Evolutionary conservation across 805 yeast genomes (phyloP).

Genomic region (Grigorovia jiainica): DNA sequence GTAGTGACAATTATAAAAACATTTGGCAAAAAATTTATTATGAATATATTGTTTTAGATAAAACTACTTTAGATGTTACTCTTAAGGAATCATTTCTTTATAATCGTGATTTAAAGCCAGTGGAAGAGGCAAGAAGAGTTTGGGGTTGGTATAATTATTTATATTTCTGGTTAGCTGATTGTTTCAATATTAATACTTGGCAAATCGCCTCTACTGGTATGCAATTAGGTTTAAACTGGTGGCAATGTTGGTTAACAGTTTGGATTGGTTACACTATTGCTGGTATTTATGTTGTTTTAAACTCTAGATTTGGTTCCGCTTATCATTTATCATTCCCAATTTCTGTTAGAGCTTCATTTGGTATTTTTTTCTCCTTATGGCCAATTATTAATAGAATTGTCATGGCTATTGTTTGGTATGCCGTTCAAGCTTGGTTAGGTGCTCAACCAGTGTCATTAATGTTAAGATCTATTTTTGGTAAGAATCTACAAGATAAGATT

Average conservation of each 20-base stretch:
- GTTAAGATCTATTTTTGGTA: constrained; percentile 70
- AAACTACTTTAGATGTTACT: constrained; percentile 26
- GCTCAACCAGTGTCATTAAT: constrained; percentile 77
- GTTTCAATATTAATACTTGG: constrained; percentile 87
- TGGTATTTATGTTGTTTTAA: constrained; percentile 56
- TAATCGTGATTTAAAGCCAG: constrained; percentile 74
- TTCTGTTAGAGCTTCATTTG: constrained; percentile 72
- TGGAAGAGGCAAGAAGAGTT: constrained; percentile 58
- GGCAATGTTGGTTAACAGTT: constrained; percentile 85
- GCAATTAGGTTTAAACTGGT: constrained; percentile 73
- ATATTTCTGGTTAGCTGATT: constrained; percentile 81
- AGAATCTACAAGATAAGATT: constrained; percentile 50
- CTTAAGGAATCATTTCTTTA: constrained; percentile 40
- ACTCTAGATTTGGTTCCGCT: constrained; percentile 71
- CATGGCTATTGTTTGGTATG: constrained; percentile 84
- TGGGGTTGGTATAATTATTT: constrained; percentile 83
- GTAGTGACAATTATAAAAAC: constrained; percentile 2
- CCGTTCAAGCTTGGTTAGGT: constrained; percentile 79
- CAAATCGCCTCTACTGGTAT: constrained; percentile 87
- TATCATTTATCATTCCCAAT: constrained; percentile 87
- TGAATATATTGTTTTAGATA: constrained; percentile 7
- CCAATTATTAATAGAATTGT: constrained; percentile 82
- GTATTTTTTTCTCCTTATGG: constrained; percentile 82
- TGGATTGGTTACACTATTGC: constrained; percentile 77
- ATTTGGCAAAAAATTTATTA: constrained; percentile 6